Conservation (phyloP, 1,284 basidiomycete species). For the Volvariella surrecta region DNA sequence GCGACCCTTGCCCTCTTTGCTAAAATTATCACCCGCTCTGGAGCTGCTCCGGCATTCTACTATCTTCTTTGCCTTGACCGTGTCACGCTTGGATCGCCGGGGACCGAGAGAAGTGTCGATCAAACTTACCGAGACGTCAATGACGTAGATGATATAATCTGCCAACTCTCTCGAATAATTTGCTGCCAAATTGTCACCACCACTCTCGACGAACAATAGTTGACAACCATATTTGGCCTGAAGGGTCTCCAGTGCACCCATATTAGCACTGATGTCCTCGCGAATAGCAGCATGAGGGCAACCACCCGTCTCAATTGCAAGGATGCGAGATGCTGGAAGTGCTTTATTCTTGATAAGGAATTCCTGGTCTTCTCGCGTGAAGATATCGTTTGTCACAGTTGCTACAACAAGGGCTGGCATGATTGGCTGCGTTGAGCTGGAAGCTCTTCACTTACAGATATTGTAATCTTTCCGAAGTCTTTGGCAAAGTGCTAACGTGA, state of each 20-base stretch:
- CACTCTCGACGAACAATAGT: constrained; percentile 88
- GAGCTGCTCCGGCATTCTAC: not conserved
- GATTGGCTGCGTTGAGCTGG: not conserved
- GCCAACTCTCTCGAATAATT: constrained; percentile 95
- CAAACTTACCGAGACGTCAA: constrained; percentile 63
- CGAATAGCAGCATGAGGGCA: constrained; percentile 95
- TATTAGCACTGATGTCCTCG: constrained; percentile 96
- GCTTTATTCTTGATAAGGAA: constrained; percentile 93
- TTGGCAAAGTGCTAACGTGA: constrained; percentile 90
- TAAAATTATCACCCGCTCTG: constrained; percentile 5
- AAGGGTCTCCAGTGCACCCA: constrained; percentile 92
- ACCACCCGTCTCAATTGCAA: constrained; percentile 95
- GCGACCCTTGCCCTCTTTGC: not conserved
- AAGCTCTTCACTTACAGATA: constrained; percentile 49
- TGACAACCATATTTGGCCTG: constrained; percentile 85
- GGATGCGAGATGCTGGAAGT: constrained; percentile 78
- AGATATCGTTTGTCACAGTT: constrained; percentile 95
- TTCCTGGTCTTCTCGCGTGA: constrained; percentile 96
- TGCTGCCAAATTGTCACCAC: constrained; percentile 93
- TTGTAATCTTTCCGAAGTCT: constrained; percentile 80
- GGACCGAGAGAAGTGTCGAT: too few species aligned
- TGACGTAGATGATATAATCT: constrained; percentile 96
- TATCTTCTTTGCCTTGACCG: too few species aligned
- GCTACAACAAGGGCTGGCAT: constrained; percentile 41
- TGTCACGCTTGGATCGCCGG: too few species aligned